phyloP scores from a whole-genome alignment of 176 grass and related monocot species.

The Secale cereale region DNA sequence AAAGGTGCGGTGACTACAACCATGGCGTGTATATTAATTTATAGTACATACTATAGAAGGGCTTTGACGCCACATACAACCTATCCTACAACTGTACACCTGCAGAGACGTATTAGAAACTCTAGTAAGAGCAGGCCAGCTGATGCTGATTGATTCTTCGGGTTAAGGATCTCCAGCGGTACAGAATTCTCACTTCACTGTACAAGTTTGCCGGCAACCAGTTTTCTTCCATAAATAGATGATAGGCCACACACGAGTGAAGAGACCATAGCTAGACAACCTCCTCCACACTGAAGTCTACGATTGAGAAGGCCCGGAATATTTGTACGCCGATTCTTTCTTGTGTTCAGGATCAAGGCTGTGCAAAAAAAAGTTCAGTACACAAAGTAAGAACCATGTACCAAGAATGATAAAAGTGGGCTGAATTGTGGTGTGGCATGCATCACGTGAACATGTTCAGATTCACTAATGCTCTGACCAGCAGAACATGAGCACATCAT shows the following conservation, averaged over 20 bases:
- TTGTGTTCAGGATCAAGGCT: slow-evolving; percentile 97
- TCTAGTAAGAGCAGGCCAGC: background rate
- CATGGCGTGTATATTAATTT: slow-evolving; percentile 17
- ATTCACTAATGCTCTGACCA: too few species aligned
- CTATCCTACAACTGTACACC: slow-evolving; percentile 36
- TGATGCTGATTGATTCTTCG: background rate
- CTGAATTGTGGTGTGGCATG: too few species aligned
- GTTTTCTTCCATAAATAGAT: background rate
- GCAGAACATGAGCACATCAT: too few species aligned
- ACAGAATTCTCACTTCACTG: slow-evolving; percentile 33
- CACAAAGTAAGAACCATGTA: background rate
- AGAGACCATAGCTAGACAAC: slow-evolving; percentile 6
- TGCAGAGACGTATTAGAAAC: slow-evolving; percentile 23
- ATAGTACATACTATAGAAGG: slow-evolving; percentile 24
- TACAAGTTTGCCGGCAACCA: slow-evolving; percentile 32
- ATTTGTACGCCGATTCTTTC: slow-evolving; percentile 92
- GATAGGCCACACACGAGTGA: too few species aligned
- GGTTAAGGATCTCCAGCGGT: background rate
- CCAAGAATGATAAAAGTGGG: background rate
- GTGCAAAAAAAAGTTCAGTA: slow-evolving; percentile 19
- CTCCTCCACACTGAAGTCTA: slow-evolving; percentile 36
- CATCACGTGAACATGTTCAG: too few species aligned
- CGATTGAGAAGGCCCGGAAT: slow-evolving; percentile 56
- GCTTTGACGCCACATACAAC: slow-evolving; percentile 30
- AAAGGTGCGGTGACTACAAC: slow-evolving; percentile 23